A percentile compares a stretch with the other conserved stretches of the same genome.
These are phyloP conservation scores for Xerocomus minutiporus DNA, from an alignment of 1,284 basidiomycete species.

Conservation along the genomic window DNA sequence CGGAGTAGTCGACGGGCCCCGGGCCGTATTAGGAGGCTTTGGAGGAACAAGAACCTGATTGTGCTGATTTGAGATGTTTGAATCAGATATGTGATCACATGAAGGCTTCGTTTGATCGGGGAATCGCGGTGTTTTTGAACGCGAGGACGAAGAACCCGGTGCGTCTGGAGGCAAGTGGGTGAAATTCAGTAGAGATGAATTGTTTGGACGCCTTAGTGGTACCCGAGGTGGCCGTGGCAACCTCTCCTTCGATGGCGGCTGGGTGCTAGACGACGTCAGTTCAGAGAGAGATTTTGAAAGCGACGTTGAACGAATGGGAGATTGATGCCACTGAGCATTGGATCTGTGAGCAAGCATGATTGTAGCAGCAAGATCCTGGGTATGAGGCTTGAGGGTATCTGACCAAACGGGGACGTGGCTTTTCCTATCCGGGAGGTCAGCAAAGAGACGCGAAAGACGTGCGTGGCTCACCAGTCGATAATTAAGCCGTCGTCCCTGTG, in stretches of 20 bases:
- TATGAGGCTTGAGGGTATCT: conserved; percentile 27
- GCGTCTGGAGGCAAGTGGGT: not conserved
- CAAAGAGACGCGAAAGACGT: not conserved
- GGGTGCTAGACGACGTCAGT: not conserved
- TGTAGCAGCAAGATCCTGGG: conserved; percentile 27
- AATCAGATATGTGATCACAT: not conserved
- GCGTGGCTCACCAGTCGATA: conserved; percentile 25
- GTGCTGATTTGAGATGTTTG: not conserved
- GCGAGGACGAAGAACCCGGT: not conserved
- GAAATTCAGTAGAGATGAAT: not conserved
- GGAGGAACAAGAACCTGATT: not conserved
- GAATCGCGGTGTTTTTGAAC: not conserved
- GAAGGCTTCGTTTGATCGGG: conserved; percentile 2
- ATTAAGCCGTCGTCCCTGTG: conserved; percentile 29
- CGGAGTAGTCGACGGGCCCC: not conserved
- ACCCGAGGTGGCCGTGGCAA: conserved; percentile 18
- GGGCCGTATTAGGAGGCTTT: not conserved
- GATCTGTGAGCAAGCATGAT: conserved; percentile 26
- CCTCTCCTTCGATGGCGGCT: conserved; percentile 8
- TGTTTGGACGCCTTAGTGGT: conserved; percentile 9
- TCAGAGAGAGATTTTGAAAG: not conserved
- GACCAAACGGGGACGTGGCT: conserved; percentile 31
- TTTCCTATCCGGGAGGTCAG: conserved; percentile 19
- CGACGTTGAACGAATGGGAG: not conserved
- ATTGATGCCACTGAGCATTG: conserved; percentile 20